Base-by-base conservation (phyloP, 2,329 filamentous ascomycete species). In the Lasiodiplodia hormozganensis region DNA sequence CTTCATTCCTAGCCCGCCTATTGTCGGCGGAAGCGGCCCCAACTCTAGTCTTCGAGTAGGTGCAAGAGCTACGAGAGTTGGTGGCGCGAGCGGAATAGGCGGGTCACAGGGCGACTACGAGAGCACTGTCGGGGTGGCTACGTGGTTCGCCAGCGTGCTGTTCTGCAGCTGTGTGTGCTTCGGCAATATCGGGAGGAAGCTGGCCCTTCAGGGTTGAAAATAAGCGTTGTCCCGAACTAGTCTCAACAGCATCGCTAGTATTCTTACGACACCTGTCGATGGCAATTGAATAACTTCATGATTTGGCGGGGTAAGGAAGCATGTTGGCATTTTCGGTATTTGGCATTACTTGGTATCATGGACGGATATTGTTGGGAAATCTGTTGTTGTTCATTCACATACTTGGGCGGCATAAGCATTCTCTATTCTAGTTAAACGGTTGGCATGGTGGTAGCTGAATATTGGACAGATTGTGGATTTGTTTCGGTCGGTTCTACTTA, bases 91-190 rank as follows among this genome's bases (percentile, higher is more conserved):
- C 18, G 43, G 51, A 5, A 74, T 47, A 64, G 65, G 43, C 36
- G 64, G 36, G 18, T 25, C 43, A 25, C 69, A 60, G 18, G 25
- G 58, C 10, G 58, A 62, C 21, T 18, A 57, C 62, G 14, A 70
- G 70, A 34, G 71, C 75, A 31, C 52, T 75, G 28, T 83, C 85
- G 71, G 88, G 83, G 71, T 88, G 21, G 90, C 89, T 14, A 92
- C 94, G 4, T 99, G 96, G 95, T 91, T 97, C 75, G 85, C 95
- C 28, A 97, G 93, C 76, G 94, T 98, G 31, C 82, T 99, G 62
- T 99, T 97, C 78, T 97, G 96, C 81, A 96, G 93, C 75, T 94
- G 93, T 73, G 88, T 98, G 11, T 97, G 94, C 80, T 97, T 99
- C 84, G 96, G 96, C 12, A 98, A 97, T 76, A 93, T 99, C 76